Conservation (phyloP, 768 basidiomycete genomes). For the Mycena galopus region DNA sequence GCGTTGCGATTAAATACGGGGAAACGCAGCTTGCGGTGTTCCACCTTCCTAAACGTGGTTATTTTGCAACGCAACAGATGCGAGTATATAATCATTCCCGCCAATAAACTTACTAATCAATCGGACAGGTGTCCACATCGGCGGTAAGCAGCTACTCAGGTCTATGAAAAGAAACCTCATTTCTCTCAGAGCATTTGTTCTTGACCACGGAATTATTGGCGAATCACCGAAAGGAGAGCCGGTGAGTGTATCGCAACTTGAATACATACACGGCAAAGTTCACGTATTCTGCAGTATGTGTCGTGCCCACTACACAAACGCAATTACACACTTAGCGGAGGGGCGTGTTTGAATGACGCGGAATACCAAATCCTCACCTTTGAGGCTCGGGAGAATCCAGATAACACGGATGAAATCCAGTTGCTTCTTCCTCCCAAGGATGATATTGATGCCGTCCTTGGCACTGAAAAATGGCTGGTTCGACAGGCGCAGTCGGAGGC, state of each 20-base stretch:
- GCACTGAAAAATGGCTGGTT: slow-evolving; percentile 75
- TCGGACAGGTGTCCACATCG: slow-evolving; percentile 53
- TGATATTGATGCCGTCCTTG: slow-evolving; percentile 71
- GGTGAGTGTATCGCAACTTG: slow-evolving; percentile 51
- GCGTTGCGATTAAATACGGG: slow-evolving; percentile 70
- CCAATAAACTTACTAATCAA: neutral
- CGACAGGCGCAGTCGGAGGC: slow-evolving; percentile 63
- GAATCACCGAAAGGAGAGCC: slow-evolving; percentile 69
- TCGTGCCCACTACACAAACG: slow-evolving; percentile 75
- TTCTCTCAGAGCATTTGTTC: slow-evolving; percentile 65
- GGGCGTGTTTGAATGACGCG: slow-evolving; percentile 70
- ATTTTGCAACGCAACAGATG: slow-evolving; percentile 80
- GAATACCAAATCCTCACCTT: slow-evolving; percentile 74
- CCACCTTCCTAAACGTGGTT: slow-evolving; percentile 68
- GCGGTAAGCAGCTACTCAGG: slow-evolving; percentile 19
- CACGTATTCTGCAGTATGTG: slow-evolving; percentile 43
- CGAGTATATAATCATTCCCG: slow-evolving; percentile 26
- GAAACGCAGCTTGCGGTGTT: slow-evolving; percentile 79
- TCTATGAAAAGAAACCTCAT: slow-evolving; percentile 21
- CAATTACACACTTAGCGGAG: slow-evolving; percentile 69
- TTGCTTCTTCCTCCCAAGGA: slow-evolving; percentile 66
- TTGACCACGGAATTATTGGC: slow-evolving; percentile 78
- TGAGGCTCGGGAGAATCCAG: slow-evolving; percentile 61
- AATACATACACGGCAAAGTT: slow-evolving; percentile 11
- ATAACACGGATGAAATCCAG: slow-evolving; percentile 51